phyloP scores from a whole-genome alignment of 306 rosid species.

The Neltuma alba region DNA sequence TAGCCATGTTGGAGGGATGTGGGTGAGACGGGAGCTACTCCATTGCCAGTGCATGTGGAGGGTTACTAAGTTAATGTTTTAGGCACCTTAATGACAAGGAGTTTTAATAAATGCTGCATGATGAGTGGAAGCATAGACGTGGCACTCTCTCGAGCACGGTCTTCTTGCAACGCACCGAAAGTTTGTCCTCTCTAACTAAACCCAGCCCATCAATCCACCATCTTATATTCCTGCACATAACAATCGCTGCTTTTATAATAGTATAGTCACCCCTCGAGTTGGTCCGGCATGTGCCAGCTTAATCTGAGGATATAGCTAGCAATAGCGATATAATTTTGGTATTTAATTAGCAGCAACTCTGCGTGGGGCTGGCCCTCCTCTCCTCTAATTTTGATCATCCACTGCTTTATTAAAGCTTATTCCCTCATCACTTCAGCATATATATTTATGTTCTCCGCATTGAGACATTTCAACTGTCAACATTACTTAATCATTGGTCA shows the following conservation, averaged over 20 bases:
- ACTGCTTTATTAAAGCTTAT: neutral
- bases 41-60: neutral
- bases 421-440: neutral
- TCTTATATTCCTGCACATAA: neutral
- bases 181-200: constrained; percentile 13
- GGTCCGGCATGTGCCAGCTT: constrained; percentile 16
- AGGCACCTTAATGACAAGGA: constrained; percentile 12
- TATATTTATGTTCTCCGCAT: neutral
- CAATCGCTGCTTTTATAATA: neutral
- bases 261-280: neutral
- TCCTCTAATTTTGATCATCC: too few species aligned
- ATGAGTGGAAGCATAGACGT: constrained; percentile 19
- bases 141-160: constrained; percentile 21
- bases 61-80: neutral
- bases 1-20: neutral
- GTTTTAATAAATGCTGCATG: neutral
- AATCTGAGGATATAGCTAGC: neutral
- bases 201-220: constrained; percentile 6
- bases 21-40: neutral
- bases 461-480: neutral
- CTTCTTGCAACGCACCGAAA: constrained; percentile 30
- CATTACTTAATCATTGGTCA: too few species aligned
- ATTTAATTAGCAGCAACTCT: neutral
- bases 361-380: neutral
- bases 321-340: neutral